These are phyloP conservation scores for Aspergillus udagawae DNA, from an alignment of 2,329 filamentous ascomycete genomes.

Conservation along the genomic window DNA sequence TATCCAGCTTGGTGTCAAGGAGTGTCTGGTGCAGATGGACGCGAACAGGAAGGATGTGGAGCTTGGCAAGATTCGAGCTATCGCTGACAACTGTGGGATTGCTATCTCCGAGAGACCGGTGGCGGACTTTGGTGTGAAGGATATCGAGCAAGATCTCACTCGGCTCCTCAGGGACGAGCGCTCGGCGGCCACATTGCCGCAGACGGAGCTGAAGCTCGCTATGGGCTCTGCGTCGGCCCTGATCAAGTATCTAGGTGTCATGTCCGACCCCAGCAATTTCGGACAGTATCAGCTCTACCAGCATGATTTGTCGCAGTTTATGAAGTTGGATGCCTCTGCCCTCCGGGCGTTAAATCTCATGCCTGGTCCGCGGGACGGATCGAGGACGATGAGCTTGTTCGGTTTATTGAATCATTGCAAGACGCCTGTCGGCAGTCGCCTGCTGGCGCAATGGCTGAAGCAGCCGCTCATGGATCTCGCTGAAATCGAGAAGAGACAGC, in stretches of 20 bases:
- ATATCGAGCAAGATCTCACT: slow-evolving; percentile 93
- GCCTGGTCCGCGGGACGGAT: slow-evolving; percentile 88
- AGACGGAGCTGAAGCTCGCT: slow-evolving; percentile 88
- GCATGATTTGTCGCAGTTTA: slow-evolving; percentile 92
- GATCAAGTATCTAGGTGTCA: slow-evolving; percentile 87
- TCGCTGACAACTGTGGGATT: slow-evolving; percentile 88
- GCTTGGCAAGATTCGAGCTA: slow-evolving; percentile 77
- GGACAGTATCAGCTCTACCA: slow-evolving; percentile 97
- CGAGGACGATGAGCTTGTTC: slow-evolving; percentile 97
- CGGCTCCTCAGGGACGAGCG: slow-evolving; percentile 83
- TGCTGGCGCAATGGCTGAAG: slow-evolving; percentile 95
- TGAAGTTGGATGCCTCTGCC: slow-evolving; percentile 95
- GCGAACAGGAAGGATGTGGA: slow-evolving; percentile 80
- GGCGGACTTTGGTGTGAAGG: slow-evolving; percentile 77
- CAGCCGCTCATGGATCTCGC: slow-evolving; percentile 88
- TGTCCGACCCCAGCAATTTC: slow-evolving; percentile 91
- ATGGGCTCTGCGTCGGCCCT: slow-evolving; percentile 93
- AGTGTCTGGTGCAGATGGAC: slow-evolving; percentile 83
- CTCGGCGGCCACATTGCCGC: slow-evolving; percentile 70
- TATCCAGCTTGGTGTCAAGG: slow-evolving; percentile 92
- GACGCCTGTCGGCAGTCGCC: slow-evolving; percentile 82
- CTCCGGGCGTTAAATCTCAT: slow-evolving; percentile 93
- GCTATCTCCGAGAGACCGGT: slow-evolving; percentile 76
- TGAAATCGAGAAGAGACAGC: slow-evolving; percentile 87
- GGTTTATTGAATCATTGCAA: slow-evolving; percentile 97